Evolutionary conservation across 371 early-diverging fungal species (phyloP).

Genomic region (Choanephora cucurbitarum): DNA sequence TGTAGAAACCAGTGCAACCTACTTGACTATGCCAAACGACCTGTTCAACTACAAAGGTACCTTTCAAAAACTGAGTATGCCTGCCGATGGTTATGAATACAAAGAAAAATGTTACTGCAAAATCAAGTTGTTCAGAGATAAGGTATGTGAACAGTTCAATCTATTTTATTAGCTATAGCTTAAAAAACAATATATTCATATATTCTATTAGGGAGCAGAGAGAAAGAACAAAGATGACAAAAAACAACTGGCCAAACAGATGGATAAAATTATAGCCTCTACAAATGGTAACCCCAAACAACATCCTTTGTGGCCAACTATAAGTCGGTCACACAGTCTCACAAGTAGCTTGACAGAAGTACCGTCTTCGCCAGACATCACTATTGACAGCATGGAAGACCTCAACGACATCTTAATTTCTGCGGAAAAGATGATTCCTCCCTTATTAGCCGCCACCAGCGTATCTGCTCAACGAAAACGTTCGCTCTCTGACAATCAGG

Average conservation of each 20-base stretch:
- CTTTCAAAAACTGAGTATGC: slow-evolving; percentile 5
- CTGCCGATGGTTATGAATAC: slow-evolving; percentile 17
- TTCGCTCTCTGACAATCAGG: background rate
- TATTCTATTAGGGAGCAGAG: slow-evolving; percentile 53
- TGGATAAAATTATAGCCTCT: slow-evolving; percentile 42
- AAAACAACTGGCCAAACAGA: slow-evolving; percentile 58
- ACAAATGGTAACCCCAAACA: slow-evolving; percentile 21
- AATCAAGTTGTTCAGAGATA: slow-evolving; percentile 80
- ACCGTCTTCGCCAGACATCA: slow-evolving; percentile 12
- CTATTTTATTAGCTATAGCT: too few relatives aligned
- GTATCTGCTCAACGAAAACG: background rate
- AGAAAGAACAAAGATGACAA: slow-evolving; percentile 66
- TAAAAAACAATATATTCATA: background rate
- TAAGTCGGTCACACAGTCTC: slow-evolving; percentile 11
- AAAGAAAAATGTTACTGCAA: slow-evolving; percentile 66
- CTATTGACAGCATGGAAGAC: background rate
- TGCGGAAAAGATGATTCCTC: background rate
- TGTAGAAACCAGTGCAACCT: slow-evolving; percentile 24
- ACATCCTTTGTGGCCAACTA: slow-evolving; percentile 24
- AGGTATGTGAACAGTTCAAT: slow-evolving; percentile 52
- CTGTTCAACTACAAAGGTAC: slow-evolving; percentile 6
- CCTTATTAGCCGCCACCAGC: background rate
- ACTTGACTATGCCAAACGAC: slow-evolving; percentile 8
- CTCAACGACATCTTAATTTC: slow-evolving; percentile 2
- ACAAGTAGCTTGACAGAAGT: slow-evolving; percentile 10